Evolutionary conservation across 345 rosid genomes (phyloP).

Genomic region (Populus alba): DNA sequence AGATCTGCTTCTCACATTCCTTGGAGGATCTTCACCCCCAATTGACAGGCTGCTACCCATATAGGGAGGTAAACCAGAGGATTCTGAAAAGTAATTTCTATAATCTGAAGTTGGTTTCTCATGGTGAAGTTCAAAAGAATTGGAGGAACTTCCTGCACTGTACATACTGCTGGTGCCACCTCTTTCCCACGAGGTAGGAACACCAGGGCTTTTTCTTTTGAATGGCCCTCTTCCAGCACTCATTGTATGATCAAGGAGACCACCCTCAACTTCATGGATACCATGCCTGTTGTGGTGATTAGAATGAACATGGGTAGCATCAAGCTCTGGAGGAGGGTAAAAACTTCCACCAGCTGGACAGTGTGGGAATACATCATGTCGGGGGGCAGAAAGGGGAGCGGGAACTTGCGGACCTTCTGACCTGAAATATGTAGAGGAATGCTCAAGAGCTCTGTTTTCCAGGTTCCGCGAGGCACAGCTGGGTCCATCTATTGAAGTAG

Average conservation of each 20-base stretch:
- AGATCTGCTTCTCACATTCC: slow-evolving; percentile 23
- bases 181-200: slow-evolving; percentile 10
- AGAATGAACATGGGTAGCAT: slow-evolving; percentile 15
- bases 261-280: slow-evolving; percentile 20
- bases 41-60: not conserved
- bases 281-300: slow-evolving; percentile 1
- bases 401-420: slow-evolving; percentile 11
- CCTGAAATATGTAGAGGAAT: slow-evolving; percentile 18
- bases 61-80: slow-evolving; percentile 17
- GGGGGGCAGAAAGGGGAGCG: slow-evolving; percentile 9
- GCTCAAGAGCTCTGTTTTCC: slow-evolving; percentile 13
- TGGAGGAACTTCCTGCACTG: slow-evolving; percentile 34
- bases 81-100: slow-evolving; percentile 17
- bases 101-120: slow-evolving; percentile 17
- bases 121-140: slow-evolving; percentile 8
- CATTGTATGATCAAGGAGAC: slow-evolving; percentile 10
- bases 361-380: slow-evolving; percentile 16
- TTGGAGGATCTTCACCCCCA: slow-evolving; percentile 9
- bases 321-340: slow-evolving; percentile 14
- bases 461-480: slow-evolving; percentile 9
- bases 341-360: slow-evolving; percentile 17
- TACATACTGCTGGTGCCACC: slow-evolving; percentile 20
- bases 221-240: slow-evolving; percentile 18
- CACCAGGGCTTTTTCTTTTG: slow-evolving; percentile 25
- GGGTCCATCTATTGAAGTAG: slow-evolving; percentile 11